phyloP scores from a whole-genome alignment of 2,329 filamentous ascomycete genomes.

The Sclerotinia minor region DNA sequence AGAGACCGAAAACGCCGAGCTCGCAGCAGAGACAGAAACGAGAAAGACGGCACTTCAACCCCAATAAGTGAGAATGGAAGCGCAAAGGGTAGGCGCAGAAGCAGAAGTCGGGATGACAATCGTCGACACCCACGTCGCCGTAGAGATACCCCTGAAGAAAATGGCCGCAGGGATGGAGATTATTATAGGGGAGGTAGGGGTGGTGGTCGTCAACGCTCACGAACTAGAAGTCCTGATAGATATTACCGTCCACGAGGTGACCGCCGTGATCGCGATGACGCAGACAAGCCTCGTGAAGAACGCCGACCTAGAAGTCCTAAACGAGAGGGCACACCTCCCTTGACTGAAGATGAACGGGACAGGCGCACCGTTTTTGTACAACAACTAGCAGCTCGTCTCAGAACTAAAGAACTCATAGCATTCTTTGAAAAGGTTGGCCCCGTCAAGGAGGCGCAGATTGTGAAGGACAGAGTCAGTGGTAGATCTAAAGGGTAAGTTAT shows the following conservation, averaged over 20 bases:
- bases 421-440: conserved; percentile 96
- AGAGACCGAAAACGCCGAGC: conserved; percentile 50
- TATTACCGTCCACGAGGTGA: conserved; percentile 54
- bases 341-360: conserved; percentile 94
- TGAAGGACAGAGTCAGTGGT: conserved; percentile 94
- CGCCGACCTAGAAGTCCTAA: conserved; percentile 47
- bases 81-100: conserved; percentile 78
- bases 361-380: conserved; percentile 97
- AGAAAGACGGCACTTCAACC: conserved; percentile 61
- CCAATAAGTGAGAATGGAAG: conserved; percentile 65
- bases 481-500: conserved; percentile 87
- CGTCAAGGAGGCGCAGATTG: conserved; percentile 96
- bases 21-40: conserved; percentile 31
- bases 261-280: conserved; percentile 53
- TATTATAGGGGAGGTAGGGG: conserved; percentile 59
- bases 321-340: conserved; percentile 63
- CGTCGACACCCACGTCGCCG: conserved; percentile 71
- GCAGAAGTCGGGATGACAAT: conserved; percentile 75
- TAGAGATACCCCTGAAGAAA: conserved; percentile 55
- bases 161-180: conserved; percentile 58
- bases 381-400: conserved; percentile 90
- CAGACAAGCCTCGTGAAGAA: conserved; percentile 48
- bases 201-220: conserved; percentile 62
- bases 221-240: conserved; percentile 69
- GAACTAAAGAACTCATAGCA: conserved; percentile 86